Evolutionary conservation across 2,329 filamentous ascomycete species (phyloP).

Genomic region (Aspergillus candidus): DNA sequence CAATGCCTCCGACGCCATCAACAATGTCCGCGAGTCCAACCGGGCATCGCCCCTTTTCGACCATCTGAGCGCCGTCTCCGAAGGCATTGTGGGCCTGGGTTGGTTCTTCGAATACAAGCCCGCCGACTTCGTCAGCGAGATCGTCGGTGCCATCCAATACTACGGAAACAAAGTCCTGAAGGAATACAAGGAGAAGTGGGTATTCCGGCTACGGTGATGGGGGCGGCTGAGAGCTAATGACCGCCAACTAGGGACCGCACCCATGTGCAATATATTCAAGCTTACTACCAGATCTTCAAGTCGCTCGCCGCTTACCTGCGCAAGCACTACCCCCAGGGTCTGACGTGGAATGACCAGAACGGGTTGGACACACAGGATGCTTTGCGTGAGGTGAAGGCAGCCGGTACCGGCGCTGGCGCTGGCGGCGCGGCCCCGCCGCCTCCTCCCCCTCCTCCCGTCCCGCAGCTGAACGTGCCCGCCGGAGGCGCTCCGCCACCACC

Average conservation of each 20-base stretch:
- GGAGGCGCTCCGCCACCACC: constrained; percentile 60
- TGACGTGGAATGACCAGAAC: constrained; percentile 80
- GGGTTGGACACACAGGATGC: constrained; percentile 65
- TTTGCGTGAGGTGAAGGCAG: constrained; percentile 50
- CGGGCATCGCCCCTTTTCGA: constrained; percentile 68
- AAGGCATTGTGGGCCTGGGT: constrained; percentile 80
- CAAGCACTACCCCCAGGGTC: constrained; percentile 69
- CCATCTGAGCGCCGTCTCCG: constrained; percentile 79
- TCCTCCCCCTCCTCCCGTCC: constrained; percentile 46
- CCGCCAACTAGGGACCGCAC: constrained; percentile 57
- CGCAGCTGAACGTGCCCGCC: constrained; percentile 44
- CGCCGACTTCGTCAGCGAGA: constrained; percentile 77
- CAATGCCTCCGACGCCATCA: constrained; percentile 70
- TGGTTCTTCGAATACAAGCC: constrained; percentile 88
- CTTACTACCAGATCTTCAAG: constrained; percentile 88
- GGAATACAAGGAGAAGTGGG: constrained; percentile 76
- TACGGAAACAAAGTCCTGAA: constrained; percentile 92
- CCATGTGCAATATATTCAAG: constrained; percentile 81
- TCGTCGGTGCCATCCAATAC: constrained; percentile 78
- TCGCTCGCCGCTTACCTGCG: constrained; percentile 79
- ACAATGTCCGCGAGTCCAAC: constrained; percentile 75
- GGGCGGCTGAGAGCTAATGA: constrained; percentile 12
- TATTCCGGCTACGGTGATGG: background rate
- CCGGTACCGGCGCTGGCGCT: constrained; percentile 29
- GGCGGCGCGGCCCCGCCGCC: constrained; percentile 40